Base-by-base conservation (phyloP, 768 basidiomycete species). In the Exsudoporus frostii region DNA sequence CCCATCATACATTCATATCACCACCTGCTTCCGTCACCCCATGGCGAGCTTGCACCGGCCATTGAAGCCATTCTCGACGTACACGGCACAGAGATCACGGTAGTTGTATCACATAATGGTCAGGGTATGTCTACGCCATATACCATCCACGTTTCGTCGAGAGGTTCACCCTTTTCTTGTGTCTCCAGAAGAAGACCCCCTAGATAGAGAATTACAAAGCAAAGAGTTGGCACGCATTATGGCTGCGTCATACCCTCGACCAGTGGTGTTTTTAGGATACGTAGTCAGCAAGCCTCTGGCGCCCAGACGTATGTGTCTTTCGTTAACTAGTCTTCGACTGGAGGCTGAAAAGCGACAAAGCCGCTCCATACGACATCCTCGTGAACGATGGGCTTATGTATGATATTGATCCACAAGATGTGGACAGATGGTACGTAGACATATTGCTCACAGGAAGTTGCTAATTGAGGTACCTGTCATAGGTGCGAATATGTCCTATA, bases 401-500 rank as follows among this genome's bases (percentile, higher is more conserved):
- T 56, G 92, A 95, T 55, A 86, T 94, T 41, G 90, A 93, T 63
- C 69, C 78, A 50, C 77, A 85, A 6, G 89, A 92, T 67, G 60
- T 55, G 59, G 87, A 88, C 59, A 75, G 89, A 42, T 91, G 89
- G 88, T 85, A 57, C 50, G 75, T 60, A 15, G 17, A 40, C 10
- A 42, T 41, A 0, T 43, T 46, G 19, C 19, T 29, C 15, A 20
- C n/a, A 1, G 2, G 14, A 10, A 7, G 36, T 19, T 15, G 2
- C n/a, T 0, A 9, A n/a, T 36, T 48, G 41, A 57, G 41, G 15
- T 2, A 22, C 25, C 7, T 3, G 39, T 43, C 7, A 15, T 53
- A 87, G 90, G 89, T 96, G 92, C 72, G 90, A 95, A 74, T 95
- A 95, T 64, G 91, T 96, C 45, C 72, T 91, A 24, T 95, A 91